Evolutionary conservation across 495 filamentous ascomycete genomes (phyloP), one percentile per base, ranked within the genome.

Genomic region (Filosporella fistucella): DNA sequence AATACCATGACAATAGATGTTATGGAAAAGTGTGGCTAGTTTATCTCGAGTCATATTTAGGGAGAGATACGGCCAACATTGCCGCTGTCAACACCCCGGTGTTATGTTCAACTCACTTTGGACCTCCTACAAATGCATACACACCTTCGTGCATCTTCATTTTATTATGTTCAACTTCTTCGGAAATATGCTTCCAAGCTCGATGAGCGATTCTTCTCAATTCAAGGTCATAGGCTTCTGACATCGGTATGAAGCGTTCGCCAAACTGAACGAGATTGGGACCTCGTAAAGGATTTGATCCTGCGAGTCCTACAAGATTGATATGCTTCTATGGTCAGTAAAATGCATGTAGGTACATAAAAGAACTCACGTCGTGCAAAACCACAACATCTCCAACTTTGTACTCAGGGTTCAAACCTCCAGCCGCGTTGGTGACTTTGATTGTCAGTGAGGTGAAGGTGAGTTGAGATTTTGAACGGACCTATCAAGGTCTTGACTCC

Each of bases 341-440:
- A 10, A 37, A 9, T 14, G 12, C 30, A 11, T 35, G 12, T 12
- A 28, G 14, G 4, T 22, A 33, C 11, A 55, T 16, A 24, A 36
- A 35, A 13, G 32, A 20, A 11, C 71, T 53, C 68, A 80, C 82
- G 69, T 90, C 86, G 57, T 86, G 82, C 38, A 90, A 54, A 42
- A 87, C 57, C 36, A 87, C 77, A 48, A 90, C 77, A 63, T 90
- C 86, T 28, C 86, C 86, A 40, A 89, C 81, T 8, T 64, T 63
- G 63, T 85, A 88, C 6, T 78, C 71, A 11, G 75, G 67, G 59
- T 88, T 87, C 24, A 90, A 69, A 10, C 81, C 84, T 23, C 86
- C 86, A 46, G 85, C 84, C 34, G 86, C 86, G 62, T 90, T 90
- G 12, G 86, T 90, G 46, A 88, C 55, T n/a, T n/a, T 57, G 16